Base-by-base conservation (phyloP, 257 asterid genomes). In the Solanum medicagineum region DNA sequence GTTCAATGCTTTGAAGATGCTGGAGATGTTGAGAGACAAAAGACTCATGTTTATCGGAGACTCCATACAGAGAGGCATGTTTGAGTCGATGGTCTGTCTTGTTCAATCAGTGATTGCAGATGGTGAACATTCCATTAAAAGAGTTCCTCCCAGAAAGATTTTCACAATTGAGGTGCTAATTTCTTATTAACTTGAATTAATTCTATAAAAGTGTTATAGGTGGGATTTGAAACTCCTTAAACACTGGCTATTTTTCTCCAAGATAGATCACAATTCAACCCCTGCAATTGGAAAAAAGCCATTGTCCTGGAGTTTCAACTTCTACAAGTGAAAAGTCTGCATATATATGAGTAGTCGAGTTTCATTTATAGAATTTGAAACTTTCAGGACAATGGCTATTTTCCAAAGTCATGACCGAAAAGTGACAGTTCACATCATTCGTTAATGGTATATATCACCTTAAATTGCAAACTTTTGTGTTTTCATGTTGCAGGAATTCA, bases 21-120 rank as follows among this genome's bases (percentile, higher is more conserved):
- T 94, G 90, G 96, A 93, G 92, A 95, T 94, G 88, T 73, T 95
- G 85, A 90, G 98, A 89, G 89, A 92, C 90, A 96, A 96, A 88
- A 92, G 98, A 86, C 32, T 94, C 80, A 95, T 96, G 99, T 95
- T 94, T 70, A 87, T 96, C 2, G 99, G 98, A 81, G 98, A 96
- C 83, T 95, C 99, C 3, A 91, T 95, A 84, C 98, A 96, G 60
- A 92, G 99, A 89, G 94, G 98, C 85, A 94, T 94, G 98, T 96
- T 94, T 36, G 98, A 96, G 88, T 96, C 99, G 20, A 92, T 96
- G 97, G 92, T 96, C 17, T 95, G 99, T 87, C 86, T 96, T 51
- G 91, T 95, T 17, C 93, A 94, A 13, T 93, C 97, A 62, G 92
- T 91, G 4, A 87, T 94, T 73, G 93, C 94, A 10, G 83, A 86